These are phyloP conservation scores for Fusarium sp. DNA, from an alignment of 2,329 filamentous ascomycete species.

Conservation along the genomic window DNA sequence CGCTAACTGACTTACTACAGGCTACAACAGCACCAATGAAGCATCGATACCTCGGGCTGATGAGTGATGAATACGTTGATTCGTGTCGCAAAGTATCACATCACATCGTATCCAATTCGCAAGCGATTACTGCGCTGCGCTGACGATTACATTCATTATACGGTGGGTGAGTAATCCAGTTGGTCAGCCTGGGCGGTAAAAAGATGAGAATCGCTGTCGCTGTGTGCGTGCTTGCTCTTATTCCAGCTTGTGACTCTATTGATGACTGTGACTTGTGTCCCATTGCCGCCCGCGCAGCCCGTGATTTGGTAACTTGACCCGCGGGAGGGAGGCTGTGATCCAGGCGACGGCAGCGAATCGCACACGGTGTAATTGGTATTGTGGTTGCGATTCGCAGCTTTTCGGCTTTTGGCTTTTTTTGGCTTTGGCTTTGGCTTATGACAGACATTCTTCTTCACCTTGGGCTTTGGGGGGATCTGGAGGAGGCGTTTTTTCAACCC, in stretches of 20 bases:
- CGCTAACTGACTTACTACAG: background rate
- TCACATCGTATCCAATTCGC: slow-evolving; percentile 5
- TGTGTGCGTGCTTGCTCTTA: background rate
- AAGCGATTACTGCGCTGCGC: slow-evolving; percentile 14
- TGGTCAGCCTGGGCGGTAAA: slow-evolving; percentile 13
- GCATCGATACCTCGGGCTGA: background rate
- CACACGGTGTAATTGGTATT: slow-evolving; percentile 14
- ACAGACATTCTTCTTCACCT: background rate
- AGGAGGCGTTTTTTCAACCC: slow-evolving; percentile 25
- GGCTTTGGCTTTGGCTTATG: background rate
- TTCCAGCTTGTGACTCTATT: slow-evolving; percentile 26
- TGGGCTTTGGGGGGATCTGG: background rate
- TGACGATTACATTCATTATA: slow-evolving; percentile 17
- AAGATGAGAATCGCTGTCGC: background rate
- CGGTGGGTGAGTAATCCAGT: slow-evolving; percentile 4
- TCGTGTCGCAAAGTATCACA: slow-evolving; percentile 6
- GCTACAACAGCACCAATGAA: slow-evolving; percentile 28
- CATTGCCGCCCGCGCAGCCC: slow-evolving; percentile 19
- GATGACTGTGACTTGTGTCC: slow-evolving; percentile 31
- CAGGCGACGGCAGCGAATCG: slow-evolving; percentile 22
- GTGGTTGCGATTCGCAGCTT: slow-evolving; percentile 14
- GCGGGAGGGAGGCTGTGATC: slow-evolving; percentile 21
- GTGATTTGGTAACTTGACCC: slow-evolving; percentile 26
- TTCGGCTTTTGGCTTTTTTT: background rate
- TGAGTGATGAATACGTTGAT: slow-evolving; percentile 29